Base-by-base conservation (phyloP, 257 asterid species). In the Solanum bulbocastanum region DNA sequence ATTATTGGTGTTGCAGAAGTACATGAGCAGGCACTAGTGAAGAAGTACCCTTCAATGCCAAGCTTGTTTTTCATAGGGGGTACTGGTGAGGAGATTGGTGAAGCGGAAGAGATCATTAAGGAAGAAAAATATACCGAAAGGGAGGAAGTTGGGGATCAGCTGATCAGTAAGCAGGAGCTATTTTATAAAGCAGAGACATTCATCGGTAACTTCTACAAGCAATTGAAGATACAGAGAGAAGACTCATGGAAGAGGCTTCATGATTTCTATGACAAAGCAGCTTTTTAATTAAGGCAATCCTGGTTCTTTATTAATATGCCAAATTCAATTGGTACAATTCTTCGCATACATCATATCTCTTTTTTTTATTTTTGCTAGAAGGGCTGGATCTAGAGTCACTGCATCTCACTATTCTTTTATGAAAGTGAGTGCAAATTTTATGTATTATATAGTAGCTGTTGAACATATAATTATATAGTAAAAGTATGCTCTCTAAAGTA, bases 161-260 rank as follows among this genome's bases (percentile, higher is more conserved):
- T 85, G 46, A 14, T 90, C 13, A 90, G 87, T 60, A 86, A 87
- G 18, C 92, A 93, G 85, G 98, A 94, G 87, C 90, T 94, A 86
- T 93, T 89, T 87, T 83, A 88, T 5, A 91, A 91, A 91, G 89
- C 98, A 5, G 98, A 94, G 93, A 92, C 82, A 27, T 94, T 95
- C 86, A 94, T 95, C 74, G 95, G 93, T 36, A 84, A 94, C 88
- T 95, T 95, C 86, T 93, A 95, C 85, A 89, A 91, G 85, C 92
- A 95, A 60, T 60, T 94, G 89, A 95, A 91, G 91, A 92, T 94
- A 90, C 96, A 95, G 87, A 94, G 96, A 81, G 93, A 94, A 83
- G 92, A 93, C 6, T 92, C 96, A 0, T 87, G 92, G 93, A 90
- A 89, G 42, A 91, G 90, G 18, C 90, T 88, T 66, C 90, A 92